phyloP scores from a whole-genome alignment of 805 yeast genomes.

The Ogataea trehaloabstinens region DNA sequence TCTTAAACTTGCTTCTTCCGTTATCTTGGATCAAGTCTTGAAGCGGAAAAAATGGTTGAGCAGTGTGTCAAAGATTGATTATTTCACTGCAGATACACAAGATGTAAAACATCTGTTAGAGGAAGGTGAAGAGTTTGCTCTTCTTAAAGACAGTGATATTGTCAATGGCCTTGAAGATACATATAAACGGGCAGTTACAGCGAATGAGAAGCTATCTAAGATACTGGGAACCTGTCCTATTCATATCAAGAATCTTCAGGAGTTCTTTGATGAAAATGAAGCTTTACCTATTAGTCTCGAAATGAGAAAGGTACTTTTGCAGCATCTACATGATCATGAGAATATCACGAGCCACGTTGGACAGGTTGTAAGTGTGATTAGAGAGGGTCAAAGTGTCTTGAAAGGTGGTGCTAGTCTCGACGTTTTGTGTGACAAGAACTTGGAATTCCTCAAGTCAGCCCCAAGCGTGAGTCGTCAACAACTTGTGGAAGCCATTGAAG shows the following conservation, averaged over 20 bases:
- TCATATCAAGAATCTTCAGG: constrained; percentile 9
- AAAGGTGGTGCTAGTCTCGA: constrained; percentile 17
- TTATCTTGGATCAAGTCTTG: constrained; percentile 37
- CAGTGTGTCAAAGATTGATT: constrained; percentile 20
- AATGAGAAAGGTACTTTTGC: constrained; percentile 50
- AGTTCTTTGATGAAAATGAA: constrained; percentile 11
- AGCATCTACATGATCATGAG: constrained; percentile 71
- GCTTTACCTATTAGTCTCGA: constrained; percentile 15
- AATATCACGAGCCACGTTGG: constrained; percentile 44
- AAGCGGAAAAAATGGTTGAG: constrained; percentile 40
- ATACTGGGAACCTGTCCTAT: constrained; percentile 1
- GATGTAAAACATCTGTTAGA: constrained; percentile 19
- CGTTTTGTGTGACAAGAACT: constrained; percentile 11
- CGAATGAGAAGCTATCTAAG: constrained; percentile 11
- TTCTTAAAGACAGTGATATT: constrained; percentile 14
- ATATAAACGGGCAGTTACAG: constrained; percentile 13
- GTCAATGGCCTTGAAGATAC: constrained; percentile 10
- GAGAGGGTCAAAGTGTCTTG: constrained; percentile 2
- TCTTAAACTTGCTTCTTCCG: constrained; percentile 48
- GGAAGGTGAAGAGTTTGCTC: constrained; percentile 22
- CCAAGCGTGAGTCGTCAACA: constrained; percentile 4
- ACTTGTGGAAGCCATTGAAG: constrained; percentile 11
- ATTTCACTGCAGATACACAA: constrained; percentile 23
- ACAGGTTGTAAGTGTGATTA: constrained; percentile 7
- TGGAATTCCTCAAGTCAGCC: constrained; percentile 8